Conservation (phyloP, 2,329 filamentous ascomycete genomes). For the Lasiodiplodia sp. region DNA sequence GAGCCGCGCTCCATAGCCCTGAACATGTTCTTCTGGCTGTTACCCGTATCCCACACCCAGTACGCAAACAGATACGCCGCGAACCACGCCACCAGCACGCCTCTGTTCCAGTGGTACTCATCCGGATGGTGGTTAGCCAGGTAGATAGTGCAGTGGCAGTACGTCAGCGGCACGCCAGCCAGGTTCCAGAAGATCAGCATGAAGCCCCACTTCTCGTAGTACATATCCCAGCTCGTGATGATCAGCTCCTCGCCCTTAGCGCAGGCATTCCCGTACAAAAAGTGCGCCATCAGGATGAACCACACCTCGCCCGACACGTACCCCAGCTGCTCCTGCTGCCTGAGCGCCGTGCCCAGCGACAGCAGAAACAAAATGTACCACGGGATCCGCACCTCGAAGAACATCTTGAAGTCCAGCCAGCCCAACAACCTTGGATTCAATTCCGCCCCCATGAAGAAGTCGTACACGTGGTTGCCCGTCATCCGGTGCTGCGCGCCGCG, state of each 20-base stretch:
- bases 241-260: constrained; percentile 92
- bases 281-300: constrained; percentile 88
- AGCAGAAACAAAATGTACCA: constrained; percentile 90
- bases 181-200: constrained; percentile 99
- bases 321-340: constrained; percentile 84
- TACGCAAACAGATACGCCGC: constrained; percentile 61
- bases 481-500: constrained; percentile 90
- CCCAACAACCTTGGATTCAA: constrained; percentile 86
- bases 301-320: constrained; percentile 85
- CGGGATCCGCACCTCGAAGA: constrained; percentile 89
- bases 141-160: constrained; percentile 93
- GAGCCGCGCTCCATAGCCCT: constrained; percentile 77
- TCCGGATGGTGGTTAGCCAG: constrained; percentile 50
- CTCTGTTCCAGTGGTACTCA: constrained; percentile 74
- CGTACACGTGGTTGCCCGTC: constrained; percentile 82
- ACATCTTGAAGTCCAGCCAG: constrained; percentile 91
- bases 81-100: constrained; percentile 59
- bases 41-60: constrained; percentile 91
- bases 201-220: constrained; percentile 96
- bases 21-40: constrained; percentile 94
- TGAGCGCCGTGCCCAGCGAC: constrained; percentile 75
- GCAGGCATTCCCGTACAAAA: constrained; percentile 90
- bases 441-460: constrained; percentile 91
- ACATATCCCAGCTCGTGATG: constrained; percentile 92
- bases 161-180: constrained; percentile 86